These are phyloP conservation scores for Aethionema arabicum DNA, from an alignment of 345 rosid genomes.

Conservation along the genomic window DNA sequence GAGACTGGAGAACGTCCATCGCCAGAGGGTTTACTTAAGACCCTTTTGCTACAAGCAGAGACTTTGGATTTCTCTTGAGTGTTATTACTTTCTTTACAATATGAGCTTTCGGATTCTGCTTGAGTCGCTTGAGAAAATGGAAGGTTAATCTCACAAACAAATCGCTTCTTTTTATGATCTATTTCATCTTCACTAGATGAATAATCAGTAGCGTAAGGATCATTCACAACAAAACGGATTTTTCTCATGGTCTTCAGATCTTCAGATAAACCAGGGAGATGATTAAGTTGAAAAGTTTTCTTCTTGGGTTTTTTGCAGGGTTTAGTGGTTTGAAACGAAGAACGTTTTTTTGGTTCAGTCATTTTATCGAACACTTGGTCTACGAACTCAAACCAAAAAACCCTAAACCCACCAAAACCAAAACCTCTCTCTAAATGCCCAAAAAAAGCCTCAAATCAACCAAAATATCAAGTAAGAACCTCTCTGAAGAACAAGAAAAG, in stretches of 20 bases:
- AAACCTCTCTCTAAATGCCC: not conserved
- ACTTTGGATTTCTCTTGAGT: constrained; percentile 34
- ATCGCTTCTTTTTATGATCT: constrained; percentile 42
- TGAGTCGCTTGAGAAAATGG: constrained; percentile 41
- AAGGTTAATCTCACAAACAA: constrained; percentile 56
- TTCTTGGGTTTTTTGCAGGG: constrained; percentile 35
- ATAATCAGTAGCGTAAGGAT: constrained; percentile 91
- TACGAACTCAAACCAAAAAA: constrained; percentile 37
- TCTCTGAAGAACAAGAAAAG: constrained; percentile 67
- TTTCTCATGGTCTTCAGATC: constrained; percentile 45
- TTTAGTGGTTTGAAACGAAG: constrained; percentile 32
- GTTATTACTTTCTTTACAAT: constrained; percentile 62
- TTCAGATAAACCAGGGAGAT: constrained; percentile 37
- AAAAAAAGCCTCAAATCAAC: not conserved
- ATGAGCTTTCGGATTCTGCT: constrained; percentile 47
- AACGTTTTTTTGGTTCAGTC: constrained; percentile 41
- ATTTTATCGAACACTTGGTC: constrained; percentile 37
- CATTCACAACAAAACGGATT: constrained; percentile 63
- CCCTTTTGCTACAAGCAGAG: constrained; percentile 26
- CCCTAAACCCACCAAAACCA: constrained; percentile 24
- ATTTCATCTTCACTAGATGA: constrained; percentile 82
- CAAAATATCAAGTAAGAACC: constrained; percentile 45
- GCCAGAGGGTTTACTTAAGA: constrained; percentile 33
- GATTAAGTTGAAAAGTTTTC: constrained; percentile 23
- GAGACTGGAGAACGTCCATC: constrained; percentile 16